Conservation (phyloP, 768 basidiomycete species). For the Lactifluus echinatus region DNA sequence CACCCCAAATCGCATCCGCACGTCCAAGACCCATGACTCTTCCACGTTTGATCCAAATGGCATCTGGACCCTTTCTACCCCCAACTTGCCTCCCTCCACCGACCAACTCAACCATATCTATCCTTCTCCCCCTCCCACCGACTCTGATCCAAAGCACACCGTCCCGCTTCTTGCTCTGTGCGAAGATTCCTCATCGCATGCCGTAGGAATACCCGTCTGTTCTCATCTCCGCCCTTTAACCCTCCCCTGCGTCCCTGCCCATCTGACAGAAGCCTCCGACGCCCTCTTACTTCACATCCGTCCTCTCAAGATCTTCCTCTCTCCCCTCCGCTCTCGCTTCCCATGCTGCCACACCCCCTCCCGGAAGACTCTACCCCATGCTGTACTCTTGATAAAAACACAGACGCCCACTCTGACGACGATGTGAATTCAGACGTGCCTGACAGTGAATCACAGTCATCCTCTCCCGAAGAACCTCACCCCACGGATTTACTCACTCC, state of each 20-base stretch:
- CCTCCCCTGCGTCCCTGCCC: background rate
- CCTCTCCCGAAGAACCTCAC: constrained; percentile 5
- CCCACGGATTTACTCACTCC: constrained; percentile 11
- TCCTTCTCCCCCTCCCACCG: constrained; percentile 20
- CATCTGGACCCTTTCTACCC: background rate
- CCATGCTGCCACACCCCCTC: constrained; percentile 16
- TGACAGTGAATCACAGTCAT: constrained; percentile 2
- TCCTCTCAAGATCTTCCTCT: constrained; percentile 10
- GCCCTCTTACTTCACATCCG: constrained; percentile 14
- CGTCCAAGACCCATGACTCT: constrained; percentile 13
- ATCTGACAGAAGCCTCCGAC: background rate
- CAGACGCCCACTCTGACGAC: background rate
- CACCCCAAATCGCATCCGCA: constrained; percentile 14
- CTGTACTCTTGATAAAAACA: background rate
- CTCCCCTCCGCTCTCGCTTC: constrained; percentile 19
- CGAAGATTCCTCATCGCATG: constrained; percentile 11
- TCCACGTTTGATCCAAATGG: constrained; percentile 13
- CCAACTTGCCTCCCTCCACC: background rate
- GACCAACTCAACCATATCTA: constrained; percentile 13
- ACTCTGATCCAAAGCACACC: constrained; percentile 21
- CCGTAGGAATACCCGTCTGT: background rate
- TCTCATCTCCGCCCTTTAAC: background rate
- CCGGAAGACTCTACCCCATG: constrained; percentile 3
- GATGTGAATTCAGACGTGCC: background rate
- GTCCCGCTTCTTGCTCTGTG: constrained; percentile 17